Conservation (phyloP, 2,329 filamentous ascomycete species). For the Colletotrichum cordylinicola region DNA sequence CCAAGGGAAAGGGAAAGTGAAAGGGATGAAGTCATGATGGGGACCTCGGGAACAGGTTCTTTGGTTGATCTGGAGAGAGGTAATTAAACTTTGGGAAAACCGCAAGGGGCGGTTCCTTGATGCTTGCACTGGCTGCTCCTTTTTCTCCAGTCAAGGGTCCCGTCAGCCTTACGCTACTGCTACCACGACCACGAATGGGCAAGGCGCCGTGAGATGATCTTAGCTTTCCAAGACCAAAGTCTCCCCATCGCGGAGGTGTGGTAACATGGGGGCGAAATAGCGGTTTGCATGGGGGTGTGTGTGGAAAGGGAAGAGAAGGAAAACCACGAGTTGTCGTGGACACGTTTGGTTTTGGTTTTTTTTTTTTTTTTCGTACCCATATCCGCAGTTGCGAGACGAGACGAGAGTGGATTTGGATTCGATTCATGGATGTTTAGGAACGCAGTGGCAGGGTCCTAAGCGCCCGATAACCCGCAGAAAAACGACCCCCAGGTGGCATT, state of each 20-base stretch:
- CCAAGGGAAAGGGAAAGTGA: neutral
- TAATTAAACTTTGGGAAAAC: neutral
- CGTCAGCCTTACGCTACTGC: constrained; percentile 17
- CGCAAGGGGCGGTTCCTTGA: neutral
- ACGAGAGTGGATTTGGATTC: neutral
- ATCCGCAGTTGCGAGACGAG: neutral
- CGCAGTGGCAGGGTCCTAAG: neutral
- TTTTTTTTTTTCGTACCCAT: neutral
- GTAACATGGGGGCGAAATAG: constrained; percentile 8
- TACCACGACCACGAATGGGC: neutral
- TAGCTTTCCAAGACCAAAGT: neutral
- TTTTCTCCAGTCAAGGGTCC: constrained; percentile 1
- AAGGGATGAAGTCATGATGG: neutral
- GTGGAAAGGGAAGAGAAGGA: neutral
- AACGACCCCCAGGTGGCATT: neutral
- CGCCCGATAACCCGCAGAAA: neutral
- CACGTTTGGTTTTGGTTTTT: neutral
- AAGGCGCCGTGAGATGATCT: constrained; percentile 6
- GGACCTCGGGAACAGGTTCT: neutral
- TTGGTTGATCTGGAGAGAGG: neutral
- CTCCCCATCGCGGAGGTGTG: constrained; percentile 5
- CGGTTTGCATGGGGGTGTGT: neutral
- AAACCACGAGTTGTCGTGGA: neutral
- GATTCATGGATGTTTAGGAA: neutral
- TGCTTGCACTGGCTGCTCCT: neutral